A percentile compares a stretch with the other conserved stretches of the same genome.
phyloP scores from a whole-genome alignment of 2,329 filamentous ascomycete genomes.

The Periconia sp. region DNA sequence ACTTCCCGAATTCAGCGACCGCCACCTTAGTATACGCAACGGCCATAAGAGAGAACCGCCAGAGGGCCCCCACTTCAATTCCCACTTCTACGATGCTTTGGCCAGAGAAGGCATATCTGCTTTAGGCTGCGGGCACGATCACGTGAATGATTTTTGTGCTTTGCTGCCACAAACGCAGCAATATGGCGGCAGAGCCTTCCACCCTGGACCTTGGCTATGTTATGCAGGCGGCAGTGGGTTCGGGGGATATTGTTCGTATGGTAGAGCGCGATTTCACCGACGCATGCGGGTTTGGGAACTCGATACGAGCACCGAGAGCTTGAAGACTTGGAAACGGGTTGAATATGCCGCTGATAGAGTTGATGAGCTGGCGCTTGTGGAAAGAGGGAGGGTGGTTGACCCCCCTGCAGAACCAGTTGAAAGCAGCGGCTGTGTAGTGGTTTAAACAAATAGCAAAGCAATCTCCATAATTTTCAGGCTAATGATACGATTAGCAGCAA shows the following conservation, averaged over 20 bases:
- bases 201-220: constrained; percentile 59
- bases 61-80: constrained; percentile 84
- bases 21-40: constrained; percentile 58
- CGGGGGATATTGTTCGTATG: constrained; percentile 89
- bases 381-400: constrained; percentile 31
- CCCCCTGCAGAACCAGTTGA: constrained; percentile 21
- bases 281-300: constrained; percentile 86
- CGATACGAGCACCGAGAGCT: constrained; percentile 84
- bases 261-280: constrained; percentile 70
- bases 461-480: not conserved
- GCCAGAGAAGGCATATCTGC: constrained; percentile 81
- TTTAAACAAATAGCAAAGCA: constrained; percentile 9
- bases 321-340: constrained; percentile 86
- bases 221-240: constrained; percentile 91
- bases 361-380: constrained; percentile 41
- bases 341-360: constrained; percentile 61
- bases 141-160: constrained; percentile 93
- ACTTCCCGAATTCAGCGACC: constrained; percentile 78
- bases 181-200: constrained; percentile 16
- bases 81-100: constrained; percentile 85
- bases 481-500: not conserved
- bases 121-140: constrained; percentile 90
- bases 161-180: constrained; percentile 30
- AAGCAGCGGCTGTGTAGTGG: constrained; percentile 22
- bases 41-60: constrained; percentile 82